Percentiles rank a stretch among this genome's conserved stretches.
phyloP scores from a whole-genome alignment of 768 basidiomycete genomes.

The Tephrocybe sp. region DNA sequence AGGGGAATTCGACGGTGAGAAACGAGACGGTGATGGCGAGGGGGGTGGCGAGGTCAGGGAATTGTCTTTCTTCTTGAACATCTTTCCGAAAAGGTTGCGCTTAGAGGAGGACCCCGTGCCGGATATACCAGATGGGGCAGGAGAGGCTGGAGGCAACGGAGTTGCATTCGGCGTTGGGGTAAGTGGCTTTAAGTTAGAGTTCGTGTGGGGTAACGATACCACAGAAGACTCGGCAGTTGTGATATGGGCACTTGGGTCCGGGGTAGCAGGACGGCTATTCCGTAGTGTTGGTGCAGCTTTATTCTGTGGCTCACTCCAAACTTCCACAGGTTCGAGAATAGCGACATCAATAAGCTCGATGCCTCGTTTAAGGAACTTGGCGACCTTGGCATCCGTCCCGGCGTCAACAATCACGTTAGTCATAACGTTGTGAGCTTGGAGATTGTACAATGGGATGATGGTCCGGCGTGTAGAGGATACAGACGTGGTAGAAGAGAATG shows the following conservation, averaged over 20 bases:
- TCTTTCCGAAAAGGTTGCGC: slow-evolving; percentile 64
- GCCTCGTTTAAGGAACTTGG: slow-evolving; percentile 69
- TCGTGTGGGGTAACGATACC: slow-evolving; percentile 10
- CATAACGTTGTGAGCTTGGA: slow-evolving; percentile 85
- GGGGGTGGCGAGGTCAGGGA: slow-evolving; percentile 17
- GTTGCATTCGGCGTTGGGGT: slow-evolving; percentile 14
- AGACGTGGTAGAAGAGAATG: slow-evolving; percentile 35
- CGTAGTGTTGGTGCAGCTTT: slow-evolving; percentile 2
- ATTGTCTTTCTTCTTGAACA: slow-evolving; percentile 56
- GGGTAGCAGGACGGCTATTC: slow-evolving; percentile 25
- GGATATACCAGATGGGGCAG: slow-evolving; percentile 1
- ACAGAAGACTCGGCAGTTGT: slow-evolving; percentile 19
- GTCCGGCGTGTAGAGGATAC: slow-evolving; percentile 56
- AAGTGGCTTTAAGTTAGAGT: slow-evolving; percentile 4
- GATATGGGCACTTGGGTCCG: slow-evolving; percentile 11
- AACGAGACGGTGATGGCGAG: slow-evolving; percentile 26
- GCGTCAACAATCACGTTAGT: slow-evolving; percentile 85
- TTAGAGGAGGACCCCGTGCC: slow-evolving; percentile 25
- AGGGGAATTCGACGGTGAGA: slow-evolving; percentile 7
- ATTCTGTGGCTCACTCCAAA: slow-evolving; percentile 45
- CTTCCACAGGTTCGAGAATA: slow-evolving; percentile 77
- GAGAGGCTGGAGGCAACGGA: not conserved
- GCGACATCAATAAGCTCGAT: slow-evolving; percentile 78
- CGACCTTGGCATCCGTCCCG: slow-evolving; percentile 84
- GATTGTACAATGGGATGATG: slow-evolving; percentile 85